Evolutionary conservation across 805 yeast species (phyloP).

Genomic region (Ogataea glucozyma): DNA sequence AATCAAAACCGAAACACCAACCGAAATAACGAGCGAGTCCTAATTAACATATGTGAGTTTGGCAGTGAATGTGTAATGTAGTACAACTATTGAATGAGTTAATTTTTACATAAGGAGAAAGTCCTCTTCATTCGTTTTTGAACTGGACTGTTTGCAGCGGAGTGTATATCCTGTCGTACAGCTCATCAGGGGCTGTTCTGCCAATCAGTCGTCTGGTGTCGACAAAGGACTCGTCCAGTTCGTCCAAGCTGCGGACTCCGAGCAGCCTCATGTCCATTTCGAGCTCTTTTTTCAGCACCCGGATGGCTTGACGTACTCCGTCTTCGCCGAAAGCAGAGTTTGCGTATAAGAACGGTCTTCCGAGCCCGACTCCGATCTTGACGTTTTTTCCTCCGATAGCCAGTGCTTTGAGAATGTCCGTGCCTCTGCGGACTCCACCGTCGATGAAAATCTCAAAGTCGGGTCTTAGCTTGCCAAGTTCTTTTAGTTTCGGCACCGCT

Average conservation of each 20-base stretch:
- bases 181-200: constrained; percentile 34
- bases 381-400: constrained; percentile 73
- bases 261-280: constrained; percentile 77
- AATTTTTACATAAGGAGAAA: neutral
- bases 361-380: constrained; percentile 70
- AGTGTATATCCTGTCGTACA: constrained; percentile 32
- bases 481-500: constrained; percentile 51
- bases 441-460: constrained; percentile 61
- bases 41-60: too few species aligned
- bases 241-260: constrained; percentile 64
- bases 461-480: constrained; percentile 46
- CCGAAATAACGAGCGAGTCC: too few species aligned
- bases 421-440: constrained; percentile 71
- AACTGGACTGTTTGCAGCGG: constrained; percentile 35
- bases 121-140: constrained; percentile 23
- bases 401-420: constrained; percentile 64
- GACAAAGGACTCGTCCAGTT: constrained; percentile 60
- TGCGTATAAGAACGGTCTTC: constrained; percentile 66
- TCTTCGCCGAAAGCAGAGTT: constrained; percentile 62
- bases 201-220: constrained; percentile 47
- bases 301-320: constrained; percentile 61
- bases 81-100: too few species aligned
- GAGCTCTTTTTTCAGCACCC: constrained; percentile 67
- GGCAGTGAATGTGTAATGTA: too few species aligned
- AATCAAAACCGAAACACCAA: too few species aligned